Conservation (phyloP, 169 alveolate genomes). For the Amoebophrya sp. region DNA sequence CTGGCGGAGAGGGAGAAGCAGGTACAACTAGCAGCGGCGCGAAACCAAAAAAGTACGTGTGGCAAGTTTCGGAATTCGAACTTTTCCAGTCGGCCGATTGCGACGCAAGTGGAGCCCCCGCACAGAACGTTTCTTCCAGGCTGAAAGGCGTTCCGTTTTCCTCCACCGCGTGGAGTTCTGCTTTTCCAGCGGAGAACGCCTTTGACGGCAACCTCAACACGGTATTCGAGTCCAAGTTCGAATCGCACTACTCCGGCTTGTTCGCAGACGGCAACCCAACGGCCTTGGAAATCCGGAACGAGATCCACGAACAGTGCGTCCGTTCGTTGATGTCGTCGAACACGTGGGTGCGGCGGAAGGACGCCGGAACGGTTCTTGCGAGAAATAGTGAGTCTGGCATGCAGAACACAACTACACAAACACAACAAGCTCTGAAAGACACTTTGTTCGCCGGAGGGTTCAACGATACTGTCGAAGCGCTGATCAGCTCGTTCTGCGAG, state of each 20-base stretch:
- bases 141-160: neutral
- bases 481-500: neutral
- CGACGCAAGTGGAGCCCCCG: neutral
- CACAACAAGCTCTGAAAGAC: neutral
- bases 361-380: neutral
- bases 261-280: neutral
- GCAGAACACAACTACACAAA: no score
- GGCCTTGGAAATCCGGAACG: neutral
- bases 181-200: neutral
- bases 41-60: neutral
- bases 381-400: no score
- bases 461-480: neutral
- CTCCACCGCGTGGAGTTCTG: neutral
- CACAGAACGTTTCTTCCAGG: neutral
- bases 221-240: neutral
- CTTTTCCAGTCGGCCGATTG: neutral
- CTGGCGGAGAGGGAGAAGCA: no score
- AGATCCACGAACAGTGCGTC: conserved; percentile 1
- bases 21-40: no score
- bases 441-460: neutral
- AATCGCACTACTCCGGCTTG: neutral
- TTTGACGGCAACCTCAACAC: neutral
- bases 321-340: neutral
- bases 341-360: neutral
- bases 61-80: neutral